phyloP scores from a whole-genome alignment of 2,329 filamentous ascomycete genomes.

The Sclerotinia trifoliorum region DNA sequence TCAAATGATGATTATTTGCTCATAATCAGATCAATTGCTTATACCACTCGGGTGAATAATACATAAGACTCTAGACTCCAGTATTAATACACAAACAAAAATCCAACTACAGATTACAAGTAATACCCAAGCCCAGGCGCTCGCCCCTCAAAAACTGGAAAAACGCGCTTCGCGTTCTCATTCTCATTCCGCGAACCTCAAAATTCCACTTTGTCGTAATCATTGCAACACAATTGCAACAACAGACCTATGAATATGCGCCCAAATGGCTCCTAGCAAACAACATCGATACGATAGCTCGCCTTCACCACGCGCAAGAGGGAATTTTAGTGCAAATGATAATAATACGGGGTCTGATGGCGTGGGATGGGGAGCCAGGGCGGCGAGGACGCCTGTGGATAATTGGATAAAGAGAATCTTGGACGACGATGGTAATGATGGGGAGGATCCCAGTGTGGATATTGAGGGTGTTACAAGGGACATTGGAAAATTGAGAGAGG shows the following conservation, averaged over 20 bases:
- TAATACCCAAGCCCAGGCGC: slow-evolving; percentile 1
- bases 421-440: slow-evolving; percentile 11
- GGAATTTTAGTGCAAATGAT: not conserved
- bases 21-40: not conserved
- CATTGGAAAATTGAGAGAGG: slow-evolving; percentile 22
- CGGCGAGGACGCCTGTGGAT: not conserved
- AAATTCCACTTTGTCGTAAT: not conserved
- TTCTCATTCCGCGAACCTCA: slow-evolving; percentile 11
- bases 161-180: slow-evolving; percentile 19
- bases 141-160: slow-evolving; percentile 14
- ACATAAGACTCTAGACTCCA: not conserved
- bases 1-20: not conserved
- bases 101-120: not conserved
- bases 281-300: slow-evolving; percentile 21
- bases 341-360: slow-evolving; percentile 3
- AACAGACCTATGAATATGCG: slow-evolving; percentile 13
- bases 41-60: not conserved
- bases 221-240: slow-evolving; percentile 7
- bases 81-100: not conserved
- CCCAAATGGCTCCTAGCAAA: slow-evolving; percentile 20
- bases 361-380: slow-evolving; percentile 5
- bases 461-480: slow-evolving; percentile 20
- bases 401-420: slow-evolving; percentile 20
- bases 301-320: slow-evolving; percentile 20
- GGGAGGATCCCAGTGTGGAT: slow-evolving; percentile 16